Conservation (phyloP, 148 eudicot species). For the Salicornia ramosissima region DNA sequence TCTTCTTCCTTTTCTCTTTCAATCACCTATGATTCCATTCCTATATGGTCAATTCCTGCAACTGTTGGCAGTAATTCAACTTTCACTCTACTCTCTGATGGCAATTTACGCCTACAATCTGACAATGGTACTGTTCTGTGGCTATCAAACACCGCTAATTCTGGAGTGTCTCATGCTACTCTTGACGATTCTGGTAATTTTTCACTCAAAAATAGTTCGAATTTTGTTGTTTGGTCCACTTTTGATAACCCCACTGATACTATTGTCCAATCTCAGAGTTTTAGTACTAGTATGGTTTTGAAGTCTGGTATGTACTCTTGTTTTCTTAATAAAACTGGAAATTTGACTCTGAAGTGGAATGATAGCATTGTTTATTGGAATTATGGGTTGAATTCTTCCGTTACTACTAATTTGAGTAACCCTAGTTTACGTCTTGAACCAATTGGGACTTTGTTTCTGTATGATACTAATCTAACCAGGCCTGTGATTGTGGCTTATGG, state of each 20-base stretch:
- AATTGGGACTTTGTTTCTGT: conserved; percentile 46
- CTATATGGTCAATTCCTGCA: conserved; percentile 53
- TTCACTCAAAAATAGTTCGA: too few species aligned
- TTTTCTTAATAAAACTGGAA: conserved; percentile 40
- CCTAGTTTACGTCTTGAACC: conserved; percentile 45
- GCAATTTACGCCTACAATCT: conserved; percentile 43
- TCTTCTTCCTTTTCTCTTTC: conserved; percentile 38
- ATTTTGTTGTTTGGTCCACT: too few species aligned
- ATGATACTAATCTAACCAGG: conserved; percentile 31
- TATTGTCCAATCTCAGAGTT: too few species aligned
- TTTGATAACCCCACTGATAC: too few species aligned
- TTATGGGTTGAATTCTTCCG: conserved; percentile 51
- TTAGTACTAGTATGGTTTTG: conserved; percentile 13
- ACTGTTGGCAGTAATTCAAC: conserved; percentile 38
- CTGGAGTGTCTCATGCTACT: conserved; percentile 27
- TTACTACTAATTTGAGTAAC: conserved; percentile 29
- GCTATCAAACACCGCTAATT: conserved; percentile 50
- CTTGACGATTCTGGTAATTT: too few species aligned
- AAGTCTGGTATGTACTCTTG: conserved; percentile 60
- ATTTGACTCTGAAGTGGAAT: conserved; percentile 64
- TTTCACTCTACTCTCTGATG: conserved; percentile 37
- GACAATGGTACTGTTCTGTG: conserved; percentile 42
- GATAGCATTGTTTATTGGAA: conserved; percentile 41
- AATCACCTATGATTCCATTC: conserved; percentile 40
- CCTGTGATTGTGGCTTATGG: conserved; percentile 44